A percentile compares a stretch with the other conserved stretches of the same genome.
Conservation (phyloP, 805 yeast genomes). For the Starmerella kuoi region DNA sequence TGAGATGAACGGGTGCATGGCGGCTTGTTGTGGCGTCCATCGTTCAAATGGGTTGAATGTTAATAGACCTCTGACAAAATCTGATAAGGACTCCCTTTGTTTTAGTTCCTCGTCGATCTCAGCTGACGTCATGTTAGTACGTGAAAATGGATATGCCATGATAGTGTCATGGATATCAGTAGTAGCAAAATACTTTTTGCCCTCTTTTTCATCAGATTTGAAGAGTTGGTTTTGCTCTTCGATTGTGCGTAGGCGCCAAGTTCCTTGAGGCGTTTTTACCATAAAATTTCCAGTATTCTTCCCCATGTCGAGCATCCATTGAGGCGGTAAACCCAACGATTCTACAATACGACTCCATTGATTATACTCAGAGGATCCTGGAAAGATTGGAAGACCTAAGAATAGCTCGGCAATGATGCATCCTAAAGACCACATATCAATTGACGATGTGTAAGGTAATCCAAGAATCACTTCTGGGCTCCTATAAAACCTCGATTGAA, state of each 20-base stretch:
- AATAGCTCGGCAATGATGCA: slow-evolving; percentile 85
- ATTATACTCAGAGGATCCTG: slow-evolving; percentile 89
- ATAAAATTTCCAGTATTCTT: slow-evolving; percentile 64
- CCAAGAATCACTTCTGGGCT: slow-evolving; percentile 93
- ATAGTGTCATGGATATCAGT: slow-evolving; percentile 59
- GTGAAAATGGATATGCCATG: slow-evolving; percentile 48
- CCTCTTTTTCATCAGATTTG: slow-evolving; percentile 52
- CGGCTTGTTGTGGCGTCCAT: slow-evolving; percentile 94
- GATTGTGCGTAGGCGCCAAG: slow-evolving; percentile 37
- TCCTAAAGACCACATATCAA: slow-evolving; percentile 96
- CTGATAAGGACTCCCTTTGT: slow-evolving; percentile 59
- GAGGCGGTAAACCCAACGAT: slow-evolving; percentile 75
- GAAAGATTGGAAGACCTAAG: slow-evolving; percentile 83
- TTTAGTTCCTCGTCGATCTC: slow-evolving; percentile 57
- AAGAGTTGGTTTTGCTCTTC: slow-evolving; percentile 40
- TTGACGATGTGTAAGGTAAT: slow-evolving; percentile 78
- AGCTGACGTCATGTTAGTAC: slow-evolving; percentile 28
- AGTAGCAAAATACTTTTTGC: slow-evolving; percentile 68
- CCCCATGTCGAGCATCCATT: slow-evolving; percentile 96
- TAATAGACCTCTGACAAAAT: slow-evolving; percentile 65
- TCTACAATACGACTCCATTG: slow-evolving; percentile 73
- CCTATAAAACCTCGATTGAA: slow-evolving; percentile 84
- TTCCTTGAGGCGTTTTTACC: slow-evolving; percentile 32
- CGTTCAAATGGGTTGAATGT: slow-evolving; percentile 85
- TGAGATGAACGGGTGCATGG: slow-evolving; percentile 79